A percentile compares a stretch with the other conserved stretches of the same genome.
phyloP scores from a whole-genome alignment of 768 basidiomycete genomes.

The Suillus placidus region DNA sequence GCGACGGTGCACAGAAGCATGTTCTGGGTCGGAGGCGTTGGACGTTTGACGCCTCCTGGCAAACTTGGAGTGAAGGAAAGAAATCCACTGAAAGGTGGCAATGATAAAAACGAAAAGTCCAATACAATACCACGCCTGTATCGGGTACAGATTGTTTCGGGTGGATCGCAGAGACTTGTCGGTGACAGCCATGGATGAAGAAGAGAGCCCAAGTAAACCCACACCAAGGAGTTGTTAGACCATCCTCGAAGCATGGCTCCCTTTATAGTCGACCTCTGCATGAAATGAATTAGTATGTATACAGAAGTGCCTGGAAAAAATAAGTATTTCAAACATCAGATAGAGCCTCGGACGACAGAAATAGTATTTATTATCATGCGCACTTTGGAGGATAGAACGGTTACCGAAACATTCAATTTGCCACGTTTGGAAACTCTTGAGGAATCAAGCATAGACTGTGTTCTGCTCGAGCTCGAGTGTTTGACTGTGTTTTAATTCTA shows the following conservation, averaged over 20 bases:
- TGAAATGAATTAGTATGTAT: background rate
- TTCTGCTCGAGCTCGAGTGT: too few species aligned
- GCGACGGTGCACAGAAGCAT: constrained; percentile 18
- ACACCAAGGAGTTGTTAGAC: background rate
- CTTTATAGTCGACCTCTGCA: background rate
- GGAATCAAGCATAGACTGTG: too few species aligned
- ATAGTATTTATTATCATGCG: background rate
- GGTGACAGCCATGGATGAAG: constrained; percentile 5
- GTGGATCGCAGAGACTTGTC: constrained; percentile 7
- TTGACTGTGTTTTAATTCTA: too few species aligned
- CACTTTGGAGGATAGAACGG: background rate
- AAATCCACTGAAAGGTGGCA: constrained; percentile 17
- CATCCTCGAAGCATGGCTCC: background rate
- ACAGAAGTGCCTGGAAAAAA: background rate
- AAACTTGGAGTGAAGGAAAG: constrained; percentile 19
- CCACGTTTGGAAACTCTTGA: background rate
- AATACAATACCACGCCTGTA: constrained; percentile 18
- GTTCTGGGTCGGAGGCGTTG: constrained; percentile 9
- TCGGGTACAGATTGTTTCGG: constrained; percentile 13
- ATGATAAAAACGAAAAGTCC: constrained; percentile 17
- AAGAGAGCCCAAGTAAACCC: background rate
- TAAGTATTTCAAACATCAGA: background rate
- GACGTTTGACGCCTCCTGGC: background rate
- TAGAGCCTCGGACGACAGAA: background rate
- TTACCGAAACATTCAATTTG: too few species aligned